These are phyloP conservation scores for Pythium aphanidermatum DNA, from an alignment of 352 stramenopile genomes.

Conservation along the genomic window DNA sequence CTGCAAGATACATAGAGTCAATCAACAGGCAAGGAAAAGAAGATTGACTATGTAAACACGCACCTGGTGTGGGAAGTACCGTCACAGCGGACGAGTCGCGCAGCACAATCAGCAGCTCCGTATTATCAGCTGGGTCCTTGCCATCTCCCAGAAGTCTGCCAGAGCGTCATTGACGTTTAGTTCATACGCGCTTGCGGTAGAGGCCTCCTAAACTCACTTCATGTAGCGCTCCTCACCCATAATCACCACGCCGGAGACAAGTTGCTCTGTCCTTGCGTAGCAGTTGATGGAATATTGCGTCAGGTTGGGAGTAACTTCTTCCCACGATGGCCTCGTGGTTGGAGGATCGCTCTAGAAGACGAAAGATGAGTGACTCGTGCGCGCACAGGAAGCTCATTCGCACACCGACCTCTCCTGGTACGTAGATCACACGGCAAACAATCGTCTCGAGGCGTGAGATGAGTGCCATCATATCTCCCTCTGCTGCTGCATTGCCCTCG, in stretches of 20 bases:
- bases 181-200: too few species aligned
- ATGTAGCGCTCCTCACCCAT: slow-evolving; percentile 59
- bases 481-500: slow-evolving; percentile 57
- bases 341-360: slow-evolving; percentile 60
- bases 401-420: slow-evolving; percentile 50
- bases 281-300: slow-evolving; percentile 84
- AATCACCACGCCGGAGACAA: slow-evolving; percentile 27
- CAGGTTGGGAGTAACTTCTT: slow-evolving; percentile 41
- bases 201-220: slow-evolving; percentile 41
- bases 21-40: not conserved
- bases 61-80: slow-evolving; percentile 28
- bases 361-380: not conserved
- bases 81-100: slow-evolving; percentile 40
- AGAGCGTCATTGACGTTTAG: too few species aligned
- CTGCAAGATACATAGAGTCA: slow-evolving; percentile 1
- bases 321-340: slow-evolving; percentile 50
- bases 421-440: slow-evolving; percentile 80
- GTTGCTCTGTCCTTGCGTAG: slow-evolving; percentile 37
- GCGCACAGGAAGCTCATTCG: not conserved
- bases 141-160: slow-evolving; percentile 48
- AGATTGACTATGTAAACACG: slow-evolving; percentile 1
- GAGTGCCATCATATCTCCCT: slow-evolving; percentile 87
- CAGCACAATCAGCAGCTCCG: slow-evolving; percentile 58
- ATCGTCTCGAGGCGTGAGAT: slow-evolving; percentile 85
- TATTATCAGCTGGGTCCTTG: slow-evolving; percentile 41